Evolutionary conservation across 2,329 filamentous ascomycete species (phyloP), one percentile per base, ranked within the genome.

Genomic region (Alternaria sp.): DNA sequence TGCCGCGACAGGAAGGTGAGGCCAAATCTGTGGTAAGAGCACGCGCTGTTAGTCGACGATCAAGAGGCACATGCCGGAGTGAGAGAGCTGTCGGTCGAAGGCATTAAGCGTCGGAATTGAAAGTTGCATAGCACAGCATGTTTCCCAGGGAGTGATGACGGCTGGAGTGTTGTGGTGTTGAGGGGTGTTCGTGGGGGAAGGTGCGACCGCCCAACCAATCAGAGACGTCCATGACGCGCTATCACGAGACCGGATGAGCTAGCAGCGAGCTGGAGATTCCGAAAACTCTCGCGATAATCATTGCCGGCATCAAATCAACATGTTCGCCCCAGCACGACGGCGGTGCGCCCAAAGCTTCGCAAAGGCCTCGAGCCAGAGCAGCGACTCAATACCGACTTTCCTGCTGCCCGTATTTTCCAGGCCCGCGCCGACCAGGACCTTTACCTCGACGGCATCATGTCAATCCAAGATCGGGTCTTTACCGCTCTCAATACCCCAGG

Each of bases 401-500:
- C 89, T 95, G 53, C 83, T 92, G 14, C 92, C 92, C 12, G 89
- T 90, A 51, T 90, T 93, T 81, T 88, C 88, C 75, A 67, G 81
- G 69, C 58, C 80, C 6, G 67, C 69, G 60, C 74, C 80, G 68
- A 66, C 76, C 50, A 84, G 86, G 75, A 82, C 82, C 66, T 97
- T 97, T 84, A 94, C 92, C 60, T 90, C 89, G 45, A 91, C 92
- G 46, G 78, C 88, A 57, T 81, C 82, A 77, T 85, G 86, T 71
- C 82, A 85, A 61, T 97, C 95, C 47, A 96, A 97, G 85, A 91
- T 99, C 66, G 96, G 96, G 72, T 87, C 89, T 72, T 92, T 92
- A 64, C 78, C 79, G 50, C 73, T 82, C 51, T 80, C 79, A n/a
- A 64, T 82, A 58, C 80, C 80, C 8, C 76, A 78, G 18, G 79